Percentiles rank a stretch among this genome's conserved stretches.
Conservation (phyloP, 192 early-diverging fungal genomes). For the Diversispora epigaea region DNA sequence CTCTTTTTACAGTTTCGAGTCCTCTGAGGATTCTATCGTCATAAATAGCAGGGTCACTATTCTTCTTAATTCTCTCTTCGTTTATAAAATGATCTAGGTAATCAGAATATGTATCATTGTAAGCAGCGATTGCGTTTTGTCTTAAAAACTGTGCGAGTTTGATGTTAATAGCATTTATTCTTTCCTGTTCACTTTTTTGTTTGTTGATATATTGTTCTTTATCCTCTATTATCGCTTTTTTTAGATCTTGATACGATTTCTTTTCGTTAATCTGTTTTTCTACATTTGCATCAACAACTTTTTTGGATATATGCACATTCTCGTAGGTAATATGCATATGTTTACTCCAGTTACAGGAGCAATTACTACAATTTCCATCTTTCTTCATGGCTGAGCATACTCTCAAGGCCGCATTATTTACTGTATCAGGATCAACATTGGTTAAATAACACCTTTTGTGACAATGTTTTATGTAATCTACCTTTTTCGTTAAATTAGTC, state of each 20-base stretch:
- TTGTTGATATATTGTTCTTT: background rate
- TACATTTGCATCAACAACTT: conserved; percentile 28
- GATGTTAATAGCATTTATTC: conserved; percentile 26
- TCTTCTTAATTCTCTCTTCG: conserved; percentile 30
- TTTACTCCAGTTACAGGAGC: conserved; percentile 35
- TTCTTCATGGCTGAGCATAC: conserved; percentile 33
- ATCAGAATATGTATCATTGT: conserved; percentile 33
- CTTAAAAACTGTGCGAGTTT: conserved; percentile 35
- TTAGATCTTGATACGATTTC: conserved; percentile 22
- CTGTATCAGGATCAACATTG: conserved; percentile 25
- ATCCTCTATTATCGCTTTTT: conserved; percentile 24
- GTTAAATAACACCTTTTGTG: conserved; percentile 33
- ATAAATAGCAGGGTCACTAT: conserved; percentile 8
- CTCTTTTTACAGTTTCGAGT: conserved; percentile 16
- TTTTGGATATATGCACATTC: conserved; percentile 22
- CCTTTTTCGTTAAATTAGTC: conserved; percentile 18
- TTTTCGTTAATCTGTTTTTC: conserved; percentile 27
- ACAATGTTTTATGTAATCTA: conserved; percentile 36
- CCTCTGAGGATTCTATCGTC: conserved; percentile 25
- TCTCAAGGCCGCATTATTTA: conserved; percentile 26
- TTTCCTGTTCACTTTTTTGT: conserved; percentile 31
- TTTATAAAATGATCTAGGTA: conserved; percentile 33
- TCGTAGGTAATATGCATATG: conserved; percentile 38
- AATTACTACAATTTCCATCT: conserved; percentile 24
- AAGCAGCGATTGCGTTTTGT: conserved; percentile 36